Percentiles rank a stretch among this genome's conserved stretches.
Evolutionary conservation across 2,329 filamentous ascomycete species (phyloP).

Genomic region (Botrytis medusae): DNA sequence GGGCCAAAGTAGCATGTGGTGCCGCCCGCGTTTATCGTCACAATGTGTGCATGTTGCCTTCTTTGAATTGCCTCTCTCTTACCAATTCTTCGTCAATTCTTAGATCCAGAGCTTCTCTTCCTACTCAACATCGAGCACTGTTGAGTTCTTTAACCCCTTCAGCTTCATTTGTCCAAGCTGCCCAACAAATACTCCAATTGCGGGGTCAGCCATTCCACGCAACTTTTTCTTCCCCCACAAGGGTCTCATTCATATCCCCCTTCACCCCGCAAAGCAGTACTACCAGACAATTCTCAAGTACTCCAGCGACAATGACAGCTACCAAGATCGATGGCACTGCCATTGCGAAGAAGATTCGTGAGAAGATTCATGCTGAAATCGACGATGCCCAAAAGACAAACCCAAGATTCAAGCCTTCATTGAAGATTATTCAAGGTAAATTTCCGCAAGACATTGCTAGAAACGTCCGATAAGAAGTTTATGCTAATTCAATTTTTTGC

Average conservation of each 20-base stretch:
- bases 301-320: slow-evolving; percentile 71
- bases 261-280: slow-evolving; percentile 18
- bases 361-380: slow-evolving; percentile 78
- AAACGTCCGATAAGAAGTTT: not conserved
- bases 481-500: slow-evolving; percentile 29
- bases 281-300: slow-evolving; percentile 48
- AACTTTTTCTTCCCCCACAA: slow-evolving; percentile 28
- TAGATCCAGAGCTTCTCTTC: slow-evolving; percentile 21
- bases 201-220: slow-evolving; percentile 32
- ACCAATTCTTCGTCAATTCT: not conserved
- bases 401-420: slow-evolving; percentile 80
- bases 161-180: slow-evolving; percentile 24
- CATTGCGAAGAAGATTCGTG: slow-evolving; percentile 88
- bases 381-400: slow-evolving; percentile 76
- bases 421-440: slow-evolving; percentile 92
- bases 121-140: slow-evolving; percentile 18
- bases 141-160: slow-evolving; percentile 19
- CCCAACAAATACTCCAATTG: slow-evolving; percentile 27
- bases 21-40: not conserved
- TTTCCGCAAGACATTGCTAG: not conserved
- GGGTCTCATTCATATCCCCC: slow-evolving; percentile 13
- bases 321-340: slow-evolving; percentile 93
- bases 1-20: not conserved
- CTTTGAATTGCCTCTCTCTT: slow-evolving; percentile 16
- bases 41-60: slow-evolving; percentile 8